A percentile compares a stretch with the other conserved stretches of the same genome.
These are phyloP conservation scores for Serendipita indica DNA, from an alignment of 768 basidiomycete genomes.

Conservation along the genomic window DNA sequence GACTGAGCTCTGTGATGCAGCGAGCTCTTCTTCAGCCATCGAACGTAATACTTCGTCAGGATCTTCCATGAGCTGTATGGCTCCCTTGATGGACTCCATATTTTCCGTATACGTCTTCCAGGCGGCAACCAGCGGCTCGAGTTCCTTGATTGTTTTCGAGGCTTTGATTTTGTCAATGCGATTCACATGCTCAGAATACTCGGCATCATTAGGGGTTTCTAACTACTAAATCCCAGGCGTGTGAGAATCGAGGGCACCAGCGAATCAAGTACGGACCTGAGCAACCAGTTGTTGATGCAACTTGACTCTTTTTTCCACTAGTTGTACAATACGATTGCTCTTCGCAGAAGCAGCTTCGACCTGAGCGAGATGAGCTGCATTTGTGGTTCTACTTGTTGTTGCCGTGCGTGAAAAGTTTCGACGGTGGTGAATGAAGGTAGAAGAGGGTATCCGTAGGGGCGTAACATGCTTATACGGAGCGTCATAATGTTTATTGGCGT, in stretches of 20 bases:
- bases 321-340: neutral
- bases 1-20: conserved; percentile 27
- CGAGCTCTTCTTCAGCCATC: conserved; percentile 56
- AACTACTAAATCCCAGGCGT: neutral
- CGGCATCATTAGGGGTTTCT: neutral
- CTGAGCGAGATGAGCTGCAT: neutral
- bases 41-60: conserved; percentile 60
- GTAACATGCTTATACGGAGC: too few species aligned
- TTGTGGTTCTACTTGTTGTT: neutral
- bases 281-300: neutral
- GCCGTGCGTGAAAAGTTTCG: too few species aligned
- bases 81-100: conserved; percentile 53
- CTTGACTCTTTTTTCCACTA: conserved; percentile 3
- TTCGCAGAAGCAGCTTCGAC: neutral
- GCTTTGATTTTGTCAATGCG: conserved; percentile 35
- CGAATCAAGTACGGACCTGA: neutral
- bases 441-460: too few species aligned
- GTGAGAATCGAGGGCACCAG: neutral
- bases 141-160: conserved; percentile 50
- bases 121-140: conserved; percentile 48
- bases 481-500: too few species aligned
- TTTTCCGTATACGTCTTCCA: conserved; percentile 54
- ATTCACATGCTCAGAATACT: neutral
- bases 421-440: too few species aligned
- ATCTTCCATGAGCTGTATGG: conserved; percentile 47